A percentile compares a stretch with the other conserved stretches of the same genome.
These are phyloP conservation scores for Panicum miliaceum DNA, from an alignment of 176 grass and related monocot species.

Conservation along the genomic window DNA sequence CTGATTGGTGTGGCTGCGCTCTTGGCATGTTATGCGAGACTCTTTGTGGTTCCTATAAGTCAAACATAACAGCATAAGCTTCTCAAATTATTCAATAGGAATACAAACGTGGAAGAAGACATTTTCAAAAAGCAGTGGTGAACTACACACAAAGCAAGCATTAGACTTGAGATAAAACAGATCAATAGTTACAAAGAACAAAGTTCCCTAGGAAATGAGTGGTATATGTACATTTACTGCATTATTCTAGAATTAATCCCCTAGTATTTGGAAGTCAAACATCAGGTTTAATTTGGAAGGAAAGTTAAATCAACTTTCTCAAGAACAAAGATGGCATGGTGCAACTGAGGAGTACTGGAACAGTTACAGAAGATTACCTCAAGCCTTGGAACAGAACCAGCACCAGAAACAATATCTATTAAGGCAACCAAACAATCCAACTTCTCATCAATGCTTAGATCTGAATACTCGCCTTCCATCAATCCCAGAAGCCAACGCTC, in stretches of 20 bases:
- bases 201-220: neutral
- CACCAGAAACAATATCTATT: slow-evolving; percentile 81
- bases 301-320: slow-evolving; percentile 20
- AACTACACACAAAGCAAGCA: slow-evolving; percentile 8
- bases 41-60: slow-evolving; percentile 66
- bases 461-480: slow-evolving; percentile 95
- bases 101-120: slow-evolving; percentile 17
- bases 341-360: slow-evolving; percentile 6
- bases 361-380: slow-evolving; percentile 57
- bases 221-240: neutral
- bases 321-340: slow-evolving; percentile 14
- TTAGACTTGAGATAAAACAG: neutral
- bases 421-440: slow-evolving; percentile 87
- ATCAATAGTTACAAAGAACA: slow-evolving; percentile 20
- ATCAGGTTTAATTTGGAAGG: slow-evolving; percentile 25
- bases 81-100: slow-evolving; percentile 19
- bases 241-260: neutral
- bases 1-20: slow-evolving; percentile 53
- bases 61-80: slow-evolving; percentile 31
- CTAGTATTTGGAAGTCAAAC: neutral
- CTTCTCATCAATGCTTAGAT: slow-evolving; percentile 95
- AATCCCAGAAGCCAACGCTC: slow-evolving; percentile 89
- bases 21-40: slow-evolving; percentile 34
- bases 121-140: slow-evolving; percentile 27
- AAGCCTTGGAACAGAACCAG: slow-evolving; percentile 72